Base-by-base conservation (phyloP, 2,329 filamentous ascomycete genomes). In the Dactylellina cionopaga region DNA sequence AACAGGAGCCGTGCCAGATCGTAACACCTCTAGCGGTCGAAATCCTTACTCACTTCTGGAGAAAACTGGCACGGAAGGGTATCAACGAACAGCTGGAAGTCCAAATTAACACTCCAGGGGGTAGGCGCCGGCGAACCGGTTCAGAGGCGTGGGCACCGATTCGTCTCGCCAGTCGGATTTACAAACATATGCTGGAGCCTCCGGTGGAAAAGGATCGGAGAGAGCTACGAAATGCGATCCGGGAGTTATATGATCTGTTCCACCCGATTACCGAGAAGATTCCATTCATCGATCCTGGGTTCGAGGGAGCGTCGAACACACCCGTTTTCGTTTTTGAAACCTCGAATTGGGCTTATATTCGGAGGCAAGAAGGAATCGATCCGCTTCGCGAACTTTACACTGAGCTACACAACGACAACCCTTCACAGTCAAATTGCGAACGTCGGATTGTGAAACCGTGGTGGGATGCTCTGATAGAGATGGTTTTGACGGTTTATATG, bases 1-100 rank as follows among this genome's bases (percentile, higher is more conserved):
- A 29, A 19, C 39, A 31, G 15, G 27, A 43, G 13, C 60, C 51
- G 1, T 31, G 17, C 2, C 41, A 58, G 31, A 25, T 51, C 9
- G 37, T 68, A 33, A 60, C 46, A 24, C 63, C 63, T 2, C 52
- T 68, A 54, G 54, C 54, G 37, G 24, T 68, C 6, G 46, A 43
- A n/a, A 19, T 68, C 17, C 22, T 68, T 9, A 17, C 25, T 3
- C 5, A 27, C 4, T 68, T 68, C 22, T 68, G 63, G 63, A 54
- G 46, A 27, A 54, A 54, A 13, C 24, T 68, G 11, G 54, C 54
- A 9, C 13, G 1, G 24, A 52, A 44, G n/a, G 54, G 63, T 13
- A 35, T 59, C n/a, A 43, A 68, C 31, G n/a, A 9, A 19, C 6
- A 43, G 10, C 41, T 56, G 2, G 19, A 46, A 15, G 44, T 52